A percentile compares a stretch with the other conserved stretches of the same genome.
phyloP scores from a whole-genome alignment of 2,329 filamentous ascomycete species.

The Exophiala bonariae region DNA sequence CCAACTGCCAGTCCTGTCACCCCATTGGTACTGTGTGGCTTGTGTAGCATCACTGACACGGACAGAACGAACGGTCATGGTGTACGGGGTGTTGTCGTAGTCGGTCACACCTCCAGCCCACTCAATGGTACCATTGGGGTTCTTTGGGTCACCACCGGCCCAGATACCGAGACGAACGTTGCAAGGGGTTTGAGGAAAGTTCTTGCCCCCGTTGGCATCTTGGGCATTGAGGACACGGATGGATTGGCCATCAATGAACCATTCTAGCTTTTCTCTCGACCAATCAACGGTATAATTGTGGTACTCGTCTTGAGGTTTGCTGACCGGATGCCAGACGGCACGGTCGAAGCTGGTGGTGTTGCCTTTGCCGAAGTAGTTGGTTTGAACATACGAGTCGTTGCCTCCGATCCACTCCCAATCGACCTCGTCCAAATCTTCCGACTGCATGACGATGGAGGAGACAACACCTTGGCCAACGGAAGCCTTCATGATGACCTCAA shows the following conservation, averaged over 20 bases:
- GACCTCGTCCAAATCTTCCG: conserved; percentile 81
- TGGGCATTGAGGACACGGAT: conserved; percentile 72
- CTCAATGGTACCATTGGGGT: conserved; percentile 77
- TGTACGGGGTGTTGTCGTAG: conserved; percentile 79
- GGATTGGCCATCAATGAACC: conserved; percentile 76
- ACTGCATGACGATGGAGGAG: conserved; percentile 78
- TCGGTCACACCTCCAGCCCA: conserved; percentile 88
- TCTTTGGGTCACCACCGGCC: conserved; percentile 82
- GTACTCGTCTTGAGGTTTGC: conserved; percentile 66
- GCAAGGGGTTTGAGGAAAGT: conserved; percentile 96
- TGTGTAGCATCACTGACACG: conserved; percentile 56
- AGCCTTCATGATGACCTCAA: conserved; percentile 76
- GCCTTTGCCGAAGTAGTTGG: conserved; percentile 78
- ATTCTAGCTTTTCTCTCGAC: conserved; percentile 81
- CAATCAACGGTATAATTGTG: conserved; percentile 91
- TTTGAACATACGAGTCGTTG: conserved; percentile 63
- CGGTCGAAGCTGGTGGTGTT: conserved; percentile 71
- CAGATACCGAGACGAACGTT: conserved; percentile 88
- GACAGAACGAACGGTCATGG: conserved; percentile 78
- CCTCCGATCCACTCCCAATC: conserved; percentile 82
- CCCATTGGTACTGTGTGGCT: conserved; percentile 40
- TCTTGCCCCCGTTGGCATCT: conserved; percentile 64
- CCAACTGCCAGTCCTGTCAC: conserved; percentile 39
- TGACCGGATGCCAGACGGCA: conserved; percentile 61
- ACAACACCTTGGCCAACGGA: conserved; percentile 74